Conservation (phyloP, 2,329 filamentous ascomycete genomes). For the Exophiala mesophila region DNA sequence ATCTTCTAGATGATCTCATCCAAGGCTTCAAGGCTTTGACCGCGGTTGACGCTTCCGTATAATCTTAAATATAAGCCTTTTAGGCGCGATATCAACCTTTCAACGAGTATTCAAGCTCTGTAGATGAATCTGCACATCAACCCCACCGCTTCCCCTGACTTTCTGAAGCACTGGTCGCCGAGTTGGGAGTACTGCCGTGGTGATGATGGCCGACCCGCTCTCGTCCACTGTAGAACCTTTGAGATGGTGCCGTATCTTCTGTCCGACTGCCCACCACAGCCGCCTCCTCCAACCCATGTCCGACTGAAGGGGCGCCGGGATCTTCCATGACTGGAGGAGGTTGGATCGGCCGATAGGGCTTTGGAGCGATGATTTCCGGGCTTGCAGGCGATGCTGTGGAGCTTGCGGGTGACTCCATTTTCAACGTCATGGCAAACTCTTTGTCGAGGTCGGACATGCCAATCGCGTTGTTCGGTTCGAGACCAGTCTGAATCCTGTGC, state of each 20-base stretch:
- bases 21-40: constrained; percentile 58
- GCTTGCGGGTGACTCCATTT: constrained; percentile 12
- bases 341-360: constrained; percentile 17
- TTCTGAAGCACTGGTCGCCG: no score
- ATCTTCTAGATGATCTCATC: constrained; percentile 70
- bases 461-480: constrained; percentile 2
- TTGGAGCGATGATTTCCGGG: constrained; percentile 20
- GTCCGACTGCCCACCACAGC: no score
- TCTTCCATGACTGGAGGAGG: constrained; percentile 17
- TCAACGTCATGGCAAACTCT: constrained; percentile 26
- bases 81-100: no score
- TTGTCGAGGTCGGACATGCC: constrained; percentile 15
- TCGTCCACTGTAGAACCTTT: no score
- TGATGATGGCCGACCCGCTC: no score
- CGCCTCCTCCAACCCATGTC: no score
- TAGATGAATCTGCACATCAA: no score
- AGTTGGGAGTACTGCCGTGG: no score
- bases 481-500: constrained; percentile 19
- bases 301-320: neutral
- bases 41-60: neutral
- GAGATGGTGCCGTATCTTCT: no score
- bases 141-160: no score
- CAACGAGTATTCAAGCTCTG: no score
- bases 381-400: constrained; percentile 2
- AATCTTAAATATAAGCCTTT: no score